These are phyloP conservation scores for Fusarium lateritium DNA, from an alignment of 2,329 filamentous ascomycete genomes.

Conservation along the genomic window DNA sequence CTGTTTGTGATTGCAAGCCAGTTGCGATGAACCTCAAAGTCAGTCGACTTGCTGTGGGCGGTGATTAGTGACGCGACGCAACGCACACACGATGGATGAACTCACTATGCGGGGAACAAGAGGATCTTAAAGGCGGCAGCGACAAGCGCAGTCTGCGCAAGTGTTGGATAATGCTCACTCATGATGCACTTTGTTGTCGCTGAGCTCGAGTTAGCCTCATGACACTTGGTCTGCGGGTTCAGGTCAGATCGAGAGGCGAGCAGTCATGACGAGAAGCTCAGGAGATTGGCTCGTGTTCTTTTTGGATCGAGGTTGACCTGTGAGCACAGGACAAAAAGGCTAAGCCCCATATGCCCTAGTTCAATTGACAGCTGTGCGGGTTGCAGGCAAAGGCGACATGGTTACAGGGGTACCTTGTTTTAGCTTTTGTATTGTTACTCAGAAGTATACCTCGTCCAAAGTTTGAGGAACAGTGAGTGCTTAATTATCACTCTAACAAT, in stretches of 20 bases:
- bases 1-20: slow-evolving; percentile 97
- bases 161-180: slow-evolving; percentile 87
- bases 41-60: slow-evolving; percentile 87
- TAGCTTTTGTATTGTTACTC: background rate
- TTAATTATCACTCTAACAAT: background rate
- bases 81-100: slow-evolving; percentile 45
- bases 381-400: background rate
- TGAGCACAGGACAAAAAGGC: slow-evolving; percentile 8
- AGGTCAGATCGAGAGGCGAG: slow-evolving; percentile 17
- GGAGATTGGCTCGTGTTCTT: slow-evolving; percentile 43
- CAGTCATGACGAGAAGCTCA: slow-evolving; percentile 39
- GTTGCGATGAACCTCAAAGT: slow-evolving; percentile 99
- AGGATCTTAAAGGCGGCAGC: slow-evolving; percentile 92
- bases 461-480: background rate
- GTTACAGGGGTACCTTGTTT: slow-evolving; percentile 1
- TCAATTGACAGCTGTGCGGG: slow-evolving; percentile 11
- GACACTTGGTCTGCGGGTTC: slow-evolving; percentile 33
- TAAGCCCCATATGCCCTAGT: slow-evolving; percentile 30
- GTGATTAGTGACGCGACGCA: slow-evolving; percentile 15
- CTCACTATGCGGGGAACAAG: slow-evolving; percentile 94
- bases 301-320: slow-evolving; percentile 3
- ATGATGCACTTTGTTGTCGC: slow-evolving; percentile 62
- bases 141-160: slow-evolving; percentile 88
- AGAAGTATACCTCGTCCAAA: background rate
- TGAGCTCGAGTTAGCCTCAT: slow-evolving; percentile 43